phyloP scores from a whole-genome alignment of 805 yeast genomes.

The Candida loeiensis region DNA sequence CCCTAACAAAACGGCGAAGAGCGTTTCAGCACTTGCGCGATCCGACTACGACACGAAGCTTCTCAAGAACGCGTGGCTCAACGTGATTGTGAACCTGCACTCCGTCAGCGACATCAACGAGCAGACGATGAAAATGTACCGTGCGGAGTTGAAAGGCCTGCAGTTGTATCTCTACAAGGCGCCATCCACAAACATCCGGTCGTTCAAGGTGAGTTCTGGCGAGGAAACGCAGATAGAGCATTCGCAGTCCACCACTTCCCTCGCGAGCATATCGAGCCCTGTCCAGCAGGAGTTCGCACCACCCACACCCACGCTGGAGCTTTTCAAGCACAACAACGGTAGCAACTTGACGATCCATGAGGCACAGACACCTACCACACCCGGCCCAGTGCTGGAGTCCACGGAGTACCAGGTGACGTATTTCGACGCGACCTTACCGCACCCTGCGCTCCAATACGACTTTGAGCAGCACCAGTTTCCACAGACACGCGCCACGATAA shows the following conservation, averaged over 20 bases:
- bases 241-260: background rate
- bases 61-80: constrained; percentile 36
- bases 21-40: constrained; percentile 19
- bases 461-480: constrained; percentile 32
- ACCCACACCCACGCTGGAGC: constrained; percentile 10
- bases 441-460: constrained; percentile 44
- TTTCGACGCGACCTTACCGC: constrained; percentile 26
- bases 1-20: constrained; percentile 7
- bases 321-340: constrained; percentile 16
- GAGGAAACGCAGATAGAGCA: constrained; percentile 10
- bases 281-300: constrained; percentile 1
- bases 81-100: constrained; percentile 32
- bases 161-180: constrained; percentile 59
- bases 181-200: constrained; percentile 39
- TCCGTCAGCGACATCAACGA: constrained; percentile 32
- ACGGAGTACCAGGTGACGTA: constrained; percentile 21
- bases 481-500: constrained; percentile 10
- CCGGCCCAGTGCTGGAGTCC: background rate
- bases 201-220: constrained; percentile 18
- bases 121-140: constrained; percentile 43
- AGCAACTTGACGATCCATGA: constrained; percentile 15
- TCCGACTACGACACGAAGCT: constrained; percentile 31
- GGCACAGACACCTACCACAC: constrained; percentile 7
- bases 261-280: background rate
- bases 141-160: constrained; percentile 72